Evolutionary conservation across 768 basidiomycete genomes (phyloP).

Genomic region (Boletellus ananiceps): DNA sequence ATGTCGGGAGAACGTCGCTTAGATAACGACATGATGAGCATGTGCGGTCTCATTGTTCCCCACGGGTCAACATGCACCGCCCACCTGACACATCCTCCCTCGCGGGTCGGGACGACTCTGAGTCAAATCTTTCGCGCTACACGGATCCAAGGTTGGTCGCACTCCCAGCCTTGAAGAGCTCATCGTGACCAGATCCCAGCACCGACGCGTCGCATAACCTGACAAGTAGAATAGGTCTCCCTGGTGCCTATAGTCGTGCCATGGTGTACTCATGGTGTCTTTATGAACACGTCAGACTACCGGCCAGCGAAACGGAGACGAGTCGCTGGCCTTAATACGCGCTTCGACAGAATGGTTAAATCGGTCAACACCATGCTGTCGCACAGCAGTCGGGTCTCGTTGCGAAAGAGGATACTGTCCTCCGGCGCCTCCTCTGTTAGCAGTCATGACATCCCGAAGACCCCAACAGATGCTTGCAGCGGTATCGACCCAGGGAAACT

Average conservation of each 20-base stretch:
- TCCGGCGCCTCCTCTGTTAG: conserved; percentile 43
- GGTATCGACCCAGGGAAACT: conserved; percentile 31
- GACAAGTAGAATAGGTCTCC: conserved; percentile 14
- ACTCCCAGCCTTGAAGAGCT: neutral
- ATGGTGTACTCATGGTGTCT: conserved; percentile 1
- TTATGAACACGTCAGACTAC: conserved; percentile 6
- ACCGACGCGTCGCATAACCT: neutral
- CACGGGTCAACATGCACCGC: neutral
- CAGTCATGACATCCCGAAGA: conserved; percentile 38
- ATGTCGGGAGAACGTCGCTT: conserved; percentile 1
- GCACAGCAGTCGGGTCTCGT: conserved; percentile 14
- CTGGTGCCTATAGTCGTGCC: neutral
- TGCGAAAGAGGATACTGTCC: conserved; percentile 34
- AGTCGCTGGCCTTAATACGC: conserved; percentile 48
- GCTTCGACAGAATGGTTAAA: conserved; percentile 65
- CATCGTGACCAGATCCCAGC: conserved; percentile 1
- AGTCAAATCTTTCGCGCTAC: conserved; percentile 11
- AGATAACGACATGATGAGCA: conserved; percentile 5
- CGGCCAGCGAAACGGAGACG: conserved; percentile 44
- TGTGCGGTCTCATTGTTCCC: neutral
- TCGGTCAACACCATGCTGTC: conserved; percentile 44
- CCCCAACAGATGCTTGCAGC: conserved; percentile 39
- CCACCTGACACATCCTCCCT: neutral
- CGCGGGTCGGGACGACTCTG: conserved; percentile 4
- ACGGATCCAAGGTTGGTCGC: conserved; percentile 10